A percentile compares a stretch with the other conserved stretches of the same genome.
Conservation (phyloP, 805 yeast species). For the Grigorovia yakushimaensis region DNA sequence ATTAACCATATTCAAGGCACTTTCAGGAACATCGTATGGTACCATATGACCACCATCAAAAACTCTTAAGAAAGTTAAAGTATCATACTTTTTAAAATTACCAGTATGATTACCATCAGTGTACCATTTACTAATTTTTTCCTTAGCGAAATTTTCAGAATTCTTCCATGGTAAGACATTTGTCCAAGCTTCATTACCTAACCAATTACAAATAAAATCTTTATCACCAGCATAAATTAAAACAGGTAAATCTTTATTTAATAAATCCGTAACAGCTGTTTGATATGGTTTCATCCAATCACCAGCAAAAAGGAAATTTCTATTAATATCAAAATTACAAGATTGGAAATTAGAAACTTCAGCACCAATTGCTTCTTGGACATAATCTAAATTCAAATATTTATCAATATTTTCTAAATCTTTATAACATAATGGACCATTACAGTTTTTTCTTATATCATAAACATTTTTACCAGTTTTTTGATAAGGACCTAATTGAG, state of each 20-base stretch:
- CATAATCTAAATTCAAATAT: constrained; percentile 68
- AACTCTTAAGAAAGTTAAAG: constrained; percentile 73
- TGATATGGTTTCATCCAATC: constrained; percentile 92
- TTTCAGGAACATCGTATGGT: constrained; percentile 79
- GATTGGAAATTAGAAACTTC: constrained; percentile 71
- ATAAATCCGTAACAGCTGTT: constrained; percentile 55
- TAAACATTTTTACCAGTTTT: constrained; percentile 84
- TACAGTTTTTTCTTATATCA: constrained; percentile 78
- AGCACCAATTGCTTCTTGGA: constrained; percentile 77
- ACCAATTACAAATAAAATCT: constrained; percentile 94
- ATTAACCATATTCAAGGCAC: constrained; percentile 71
- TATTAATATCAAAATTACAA: constrained; percentile 70
- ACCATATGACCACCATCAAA: constrained; percentile 96
- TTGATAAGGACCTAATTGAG: constrained; percentile 71
- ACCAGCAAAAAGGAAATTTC: constrained; percentile 75
- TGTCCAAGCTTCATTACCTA: constrained; percentile 87
- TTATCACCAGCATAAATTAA: constrained; percentile 92
- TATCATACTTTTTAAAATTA: constrained; percentile 53
- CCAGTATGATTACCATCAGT: constrained; percentile 44
- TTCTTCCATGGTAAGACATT: constrained; percentile 61
- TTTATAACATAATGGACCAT: constrained; percentile 63
- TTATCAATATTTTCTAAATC: constrained; percentile 64
- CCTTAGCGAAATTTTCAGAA: constrained; percentile 41
- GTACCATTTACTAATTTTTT: constrained; percentile 38
- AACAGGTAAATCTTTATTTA: constrained; percentile 70